Percentiles rank a stretch among this genome's conserved stretches.
Conservation (phyloP, 2,329 filamentous ascomycete species). For the Tothia fuscella region DNA sequence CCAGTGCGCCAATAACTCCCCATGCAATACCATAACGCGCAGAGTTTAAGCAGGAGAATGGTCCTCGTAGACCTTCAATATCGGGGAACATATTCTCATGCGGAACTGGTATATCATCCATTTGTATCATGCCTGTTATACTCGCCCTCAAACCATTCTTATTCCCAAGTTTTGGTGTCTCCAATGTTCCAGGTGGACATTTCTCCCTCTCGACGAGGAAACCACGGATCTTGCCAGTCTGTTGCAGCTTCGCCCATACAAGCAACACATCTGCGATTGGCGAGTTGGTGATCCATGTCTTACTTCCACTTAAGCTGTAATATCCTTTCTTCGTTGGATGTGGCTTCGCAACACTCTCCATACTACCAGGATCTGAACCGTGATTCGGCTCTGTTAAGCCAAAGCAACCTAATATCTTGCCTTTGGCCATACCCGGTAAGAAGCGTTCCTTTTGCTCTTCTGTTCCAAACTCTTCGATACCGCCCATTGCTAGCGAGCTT, state of each 20-base stretch:
- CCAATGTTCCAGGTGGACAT: conserved; percentile 77
- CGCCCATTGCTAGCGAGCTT: conserved; percentile 85
- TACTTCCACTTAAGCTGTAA: conserved; percentile 65
- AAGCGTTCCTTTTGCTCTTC: conserved; percentile 78
- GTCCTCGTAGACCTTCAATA: conserved; percentile 74
- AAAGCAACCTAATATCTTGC: conserved; percentile 73
- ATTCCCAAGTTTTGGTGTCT: conserved; percentile 85
- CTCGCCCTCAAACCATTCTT: conserved; percentile 91
- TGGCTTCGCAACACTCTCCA: conserved; percentile 77
- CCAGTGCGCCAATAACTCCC: conserved; percentile 84
- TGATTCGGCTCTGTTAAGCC: conserved; percentile 89
- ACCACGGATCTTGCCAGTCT: conserved; percentile 85
- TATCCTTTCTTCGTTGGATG: conserved; percentile 78
- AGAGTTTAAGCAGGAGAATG: conserved; percentile 89
- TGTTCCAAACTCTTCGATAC: conserved; percentile 79
- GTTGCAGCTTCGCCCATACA: conserved; percentile 86
- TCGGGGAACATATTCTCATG: conserved; percentile 89
- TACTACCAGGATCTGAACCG: conserved; percentile 79
- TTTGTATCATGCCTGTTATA: conserved; percentile 94
- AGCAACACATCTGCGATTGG: conserved; percentile 76
- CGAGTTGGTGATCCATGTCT: conserved; percentile 95
- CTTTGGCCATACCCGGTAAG: conserved; percentile 69
- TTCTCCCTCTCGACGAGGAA: conserved; percentile 79
- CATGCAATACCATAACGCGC: conserved; percentile 89
- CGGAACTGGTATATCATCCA: conserved; percentile 81